phyloP scores from a whole-genome alignment of 2,329 filamentous ascomycete species.

The Exophiala calicioides region DNA sequence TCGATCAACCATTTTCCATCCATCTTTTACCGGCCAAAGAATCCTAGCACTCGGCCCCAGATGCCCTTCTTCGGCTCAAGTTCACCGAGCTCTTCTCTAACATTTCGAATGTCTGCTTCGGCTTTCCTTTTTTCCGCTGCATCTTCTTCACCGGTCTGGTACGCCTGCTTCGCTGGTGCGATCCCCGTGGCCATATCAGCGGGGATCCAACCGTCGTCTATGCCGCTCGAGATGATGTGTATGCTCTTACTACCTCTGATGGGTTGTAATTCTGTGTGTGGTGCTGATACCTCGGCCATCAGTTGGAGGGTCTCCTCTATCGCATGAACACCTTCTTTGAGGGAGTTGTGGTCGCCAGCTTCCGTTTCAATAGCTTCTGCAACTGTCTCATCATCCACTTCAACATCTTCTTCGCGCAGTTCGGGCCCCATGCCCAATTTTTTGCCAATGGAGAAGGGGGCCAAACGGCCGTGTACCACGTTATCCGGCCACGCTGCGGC shows the following conservation, averaged over 20 bases:
- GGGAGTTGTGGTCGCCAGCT: conserved; percentile 3
- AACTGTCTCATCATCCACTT: background rate
- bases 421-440: conserved; percentile 6
- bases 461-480: conserved; percentile 46
- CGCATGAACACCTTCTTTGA: no score
- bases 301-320: no score
- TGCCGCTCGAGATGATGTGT: conserved; percentile 20
- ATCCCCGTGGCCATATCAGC: conserved; percentile 3
- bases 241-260: no score
- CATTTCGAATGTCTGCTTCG: background rate
- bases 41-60: conserved; percentile 11
- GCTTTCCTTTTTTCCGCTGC: conserved; percentile 2
- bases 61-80: conserved; percentile 8
- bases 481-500: conserved; percentile 46
- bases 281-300: no score
- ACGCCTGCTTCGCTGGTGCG: background rate
- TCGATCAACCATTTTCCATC: no score
- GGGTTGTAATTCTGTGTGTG: no score
- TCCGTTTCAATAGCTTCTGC: background rate
- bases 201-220: conserved; percentile 23
- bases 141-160: background rate
- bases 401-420: conserved; percentile 3
- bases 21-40: conserved; percentile 9
- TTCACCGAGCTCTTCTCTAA: no score
- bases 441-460: conserved; percentile 31